Evolutionary conservation across 768 basidiomycete species (phyloP).

Genomic region (Guyanaporus albipodus): DNA sequence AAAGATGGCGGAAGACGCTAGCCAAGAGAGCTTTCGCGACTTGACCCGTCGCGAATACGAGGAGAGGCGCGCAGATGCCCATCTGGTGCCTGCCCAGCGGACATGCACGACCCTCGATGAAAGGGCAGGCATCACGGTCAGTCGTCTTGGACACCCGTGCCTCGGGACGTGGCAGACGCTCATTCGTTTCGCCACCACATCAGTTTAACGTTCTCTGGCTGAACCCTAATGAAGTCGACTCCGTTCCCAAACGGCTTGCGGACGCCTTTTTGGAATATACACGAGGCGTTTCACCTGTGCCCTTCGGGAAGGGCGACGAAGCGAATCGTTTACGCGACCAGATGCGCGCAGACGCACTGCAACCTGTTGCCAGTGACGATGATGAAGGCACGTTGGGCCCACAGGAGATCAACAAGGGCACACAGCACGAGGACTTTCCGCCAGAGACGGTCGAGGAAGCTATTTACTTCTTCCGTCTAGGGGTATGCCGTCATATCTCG

Average conservation of each 20-base stretch:
- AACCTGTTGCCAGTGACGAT: slow-evolving; percentile 38
- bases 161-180: slow-evolving; percentile 5
- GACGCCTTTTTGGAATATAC: slow-evolving; percentile 50
- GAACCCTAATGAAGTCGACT: slow-evolving; percentile 57
- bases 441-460: slow-evolving; percentile 64
- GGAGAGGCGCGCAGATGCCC: slow-evolving; percentile 67
- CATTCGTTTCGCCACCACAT: neutral
- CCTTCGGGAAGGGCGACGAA: slow-evolving; percentile 17
- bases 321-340: slow-evolving; percentile 58
- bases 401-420: slow-evolving; percentile 14
- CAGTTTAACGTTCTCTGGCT: slow-evolving; percentile 85
- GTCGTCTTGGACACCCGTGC: slow-evolving; percentile 2
- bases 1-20: slow-evolving; percentile 49
- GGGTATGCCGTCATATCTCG: slow-evolving; percentile 38
- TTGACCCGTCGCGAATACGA: slow-evolving; percentile 71
- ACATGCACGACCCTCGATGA: slow-evolving; percentile 78
- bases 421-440: slow-evolving; percentile 38
- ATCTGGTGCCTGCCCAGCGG: slow-evolving; percentile 65
- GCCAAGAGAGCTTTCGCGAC: slow-evolving; percentile 61
- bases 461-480: slow-evolving; percentile 59
- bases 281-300: slow-evolving; percentile 11
- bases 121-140: slow-evolving; percentile 54
- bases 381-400: slow-evolving; percentile 31
- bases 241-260: slow-evolving; percentile 64
- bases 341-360: slow-evolving; percentile 73